Evolutionary conservation across 192 early-diverging fungal genomes (phyloP), one percentile per base, ranked within the genome.

Genomic region (Gigaspora rosea): DNA sequence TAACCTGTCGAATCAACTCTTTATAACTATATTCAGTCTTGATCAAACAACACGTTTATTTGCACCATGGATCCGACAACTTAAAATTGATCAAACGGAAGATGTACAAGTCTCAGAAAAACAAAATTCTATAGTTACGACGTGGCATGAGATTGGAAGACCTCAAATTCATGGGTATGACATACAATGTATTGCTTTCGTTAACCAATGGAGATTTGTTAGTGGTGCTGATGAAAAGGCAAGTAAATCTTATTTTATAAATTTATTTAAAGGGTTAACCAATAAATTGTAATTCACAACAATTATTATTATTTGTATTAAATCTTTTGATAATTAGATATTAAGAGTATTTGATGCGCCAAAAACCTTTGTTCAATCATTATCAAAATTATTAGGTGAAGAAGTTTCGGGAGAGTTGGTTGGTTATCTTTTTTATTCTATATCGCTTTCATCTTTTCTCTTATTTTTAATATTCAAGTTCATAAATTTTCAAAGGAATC

Each of bases 101-200:
- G 36, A 79, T 82, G 62, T 79, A 78, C 69, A 75, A 76, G 0
- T 32, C 49, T 8, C 32, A 77, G 15, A 27, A 64, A n/a, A 74
- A 61, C 20, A 41, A 41, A 41, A 41, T 41, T 41, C 41, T 12
- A 77, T 51, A 2, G 59, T 81, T 0, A 75, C 75, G 1, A 85
- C 90, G 9, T 97, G 95, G 96, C 95, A 94, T 82, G 97, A 99
- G 81, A 87, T 96, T 46, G 94, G 92, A 8, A 87, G 97, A 10
- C 94, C 97, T 41, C 97, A 99, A 83, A 93, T 98, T 57, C 97
- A 99, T 78, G 97, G 97, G 6, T 98, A 98, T 80, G 94, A 97
- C 80, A 83, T 96, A 70, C 88, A 94, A 49, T 95, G 94, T 80
- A 83, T 96, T 22, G 90, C 93, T 1, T 95, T 97, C 73, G 82